Evolutionary conservation across 2,329 filamentous ascomycete species (phyloP).

Genomic region (Leptographium flavum): DNA sequence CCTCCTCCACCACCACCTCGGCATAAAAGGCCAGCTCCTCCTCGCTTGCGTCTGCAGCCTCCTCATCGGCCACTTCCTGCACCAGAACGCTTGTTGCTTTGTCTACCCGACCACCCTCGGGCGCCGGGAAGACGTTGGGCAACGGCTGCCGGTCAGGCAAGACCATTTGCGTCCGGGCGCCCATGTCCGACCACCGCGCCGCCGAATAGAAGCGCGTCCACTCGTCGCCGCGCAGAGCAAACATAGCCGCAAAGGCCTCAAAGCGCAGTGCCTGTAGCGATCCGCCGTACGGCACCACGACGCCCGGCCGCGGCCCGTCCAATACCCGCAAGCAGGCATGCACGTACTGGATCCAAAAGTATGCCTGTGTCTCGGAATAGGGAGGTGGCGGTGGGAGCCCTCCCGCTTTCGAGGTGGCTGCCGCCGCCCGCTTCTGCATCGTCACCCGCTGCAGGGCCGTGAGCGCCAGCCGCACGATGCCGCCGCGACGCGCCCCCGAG

Average conservation of each 20-base stretch:
- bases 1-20: neutral
- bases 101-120: neutral
- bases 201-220: neutral
- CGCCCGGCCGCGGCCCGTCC: neutral
- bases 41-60: neutral
- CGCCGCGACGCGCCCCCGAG: neutral
- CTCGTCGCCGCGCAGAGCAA: neutral
- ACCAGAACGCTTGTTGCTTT: neutral
- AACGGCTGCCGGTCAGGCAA: neutral
- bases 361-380: neutral
- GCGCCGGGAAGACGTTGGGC: neutral
- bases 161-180: neutral
- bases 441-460: neutral
- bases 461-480: neutral
- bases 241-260: neutral
- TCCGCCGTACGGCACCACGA: neutral
- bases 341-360: neutral
- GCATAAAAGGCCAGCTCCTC: neutral
- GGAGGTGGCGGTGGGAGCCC: neutral
- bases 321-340: neutral
- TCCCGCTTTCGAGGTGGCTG: neutral
- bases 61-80: neutral
- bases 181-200: neutral
- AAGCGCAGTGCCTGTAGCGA: neutral
- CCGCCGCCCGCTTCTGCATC: neutral